Conservation (phyloP, 306 rosid genomes). For the Herpetospermum pedunculosum region DNA sequence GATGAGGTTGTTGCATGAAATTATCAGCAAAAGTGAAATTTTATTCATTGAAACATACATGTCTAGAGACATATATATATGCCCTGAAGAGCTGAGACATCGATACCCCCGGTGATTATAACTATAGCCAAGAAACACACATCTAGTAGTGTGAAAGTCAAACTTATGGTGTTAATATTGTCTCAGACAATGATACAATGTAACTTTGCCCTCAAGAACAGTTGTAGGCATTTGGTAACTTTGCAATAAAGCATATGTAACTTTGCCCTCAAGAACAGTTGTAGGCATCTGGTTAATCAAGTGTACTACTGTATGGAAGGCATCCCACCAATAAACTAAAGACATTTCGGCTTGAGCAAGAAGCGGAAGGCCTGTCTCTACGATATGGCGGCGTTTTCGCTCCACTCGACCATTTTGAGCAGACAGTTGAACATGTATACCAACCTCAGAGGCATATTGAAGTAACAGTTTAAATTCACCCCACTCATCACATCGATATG, state of each 20-base stretch:
- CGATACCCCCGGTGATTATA: too few relatives aligned
- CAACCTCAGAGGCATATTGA: neutral
- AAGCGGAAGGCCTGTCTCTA: neutral
- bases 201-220: too few relatives aligned
- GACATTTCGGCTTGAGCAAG: neutral
- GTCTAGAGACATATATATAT: too few relatives aligned
- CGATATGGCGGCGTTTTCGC: neutral
- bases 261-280: too few relatives aligned
- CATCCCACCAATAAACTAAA: neutral
- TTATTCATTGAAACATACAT: too few relatives aligned
- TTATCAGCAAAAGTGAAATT: too few relatives aligned
- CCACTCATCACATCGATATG: neutral
- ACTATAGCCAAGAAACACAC: neutral
- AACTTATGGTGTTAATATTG: neutral
- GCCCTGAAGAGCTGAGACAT: too few relatives aligned
- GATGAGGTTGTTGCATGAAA: too few relatives aligned
- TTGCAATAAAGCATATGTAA: too few relatives aligned
- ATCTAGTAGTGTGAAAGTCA: neutral
- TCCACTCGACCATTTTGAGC: neutral
- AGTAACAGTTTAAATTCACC: neutral
- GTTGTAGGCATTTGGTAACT: too few relatives aligned
- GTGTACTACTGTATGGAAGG: neutral
- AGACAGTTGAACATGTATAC: neutral
- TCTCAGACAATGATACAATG: too few relatives aligned
- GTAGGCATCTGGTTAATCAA: too few relatives aligned